phyloP scores from a whole-genome alignment of 495 filamentous ascomycete species.

The Oidiodendron maius region DNA sequence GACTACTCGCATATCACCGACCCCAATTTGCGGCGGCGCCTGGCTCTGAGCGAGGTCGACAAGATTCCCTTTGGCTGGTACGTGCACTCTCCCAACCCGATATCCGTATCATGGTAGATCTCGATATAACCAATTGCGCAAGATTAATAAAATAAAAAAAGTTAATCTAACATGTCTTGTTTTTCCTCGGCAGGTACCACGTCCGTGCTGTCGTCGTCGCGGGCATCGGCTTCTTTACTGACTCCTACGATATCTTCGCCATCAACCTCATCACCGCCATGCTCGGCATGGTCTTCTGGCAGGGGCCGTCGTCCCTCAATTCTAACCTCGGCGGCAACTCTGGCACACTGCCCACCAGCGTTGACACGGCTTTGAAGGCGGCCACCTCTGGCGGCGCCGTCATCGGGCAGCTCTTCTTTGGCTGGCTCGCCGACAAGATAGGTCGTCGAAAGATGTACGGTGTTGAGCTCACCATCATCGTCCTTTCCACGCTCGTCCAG shows the following conservation, averaged over 20 bases:
- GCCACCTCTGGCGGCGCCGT: slow-evolving; percentile 70
- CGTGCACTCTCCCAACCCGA: slow-evolving; percentile 64
- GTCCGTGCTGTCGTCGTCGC: slow-evolving; percentile 67
- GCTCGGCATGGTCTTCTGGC: slow-evolving; percentile 52
- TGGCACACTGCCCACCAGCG: slow-evolving; percentile 48
- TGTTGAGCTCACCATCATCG: slow-evolving; percentile 68
- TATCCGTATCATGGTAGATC: slow-evolving; percentile 26
- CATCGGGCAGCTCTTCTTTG: slow-evolving; percentile 68
- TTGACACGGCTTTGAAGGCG: slow-evolving; percentile 68
- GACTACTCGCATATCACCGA: slow-evolving; percentile 57
- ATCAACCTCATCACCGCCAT: slow-evolving; percentile 66
- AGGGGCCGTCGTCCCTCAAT: slow-evolving; percentile 19
- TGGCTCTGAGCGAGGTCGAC: slow-evolving; percentile 62
- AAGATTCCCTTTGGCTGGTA: slow-evolving; percentile 73
- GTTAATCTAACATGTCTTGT: neutral
- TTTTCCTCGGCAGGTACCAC: slow-evolving; percentile 48
- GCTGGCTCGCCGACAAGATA: slow-evolving; percentile 58
- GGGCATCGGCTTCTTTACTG: slow-evolving; percentile 78
- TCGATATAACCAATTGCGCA: neutral
- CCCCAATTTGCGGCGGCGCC: slow-evolving; percentile 62
- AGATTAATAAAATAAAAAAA: slow-evolving; percentile 32
- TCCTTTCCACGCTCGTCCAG: slow-evolving; percentile 60
- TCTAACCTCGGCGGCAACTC: slow-evolving; percentile 22
- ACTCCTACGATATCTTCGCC: slow-evolving; percentile 75
- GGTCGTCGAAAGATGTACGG: slow-evolving; percentile 77